A percentile compares a stretch with the other conserved stretches of the same genome.
Conservation (phyloP, 192 early-diverging fungal genomes). For the Coemansia sp. region DNA sequence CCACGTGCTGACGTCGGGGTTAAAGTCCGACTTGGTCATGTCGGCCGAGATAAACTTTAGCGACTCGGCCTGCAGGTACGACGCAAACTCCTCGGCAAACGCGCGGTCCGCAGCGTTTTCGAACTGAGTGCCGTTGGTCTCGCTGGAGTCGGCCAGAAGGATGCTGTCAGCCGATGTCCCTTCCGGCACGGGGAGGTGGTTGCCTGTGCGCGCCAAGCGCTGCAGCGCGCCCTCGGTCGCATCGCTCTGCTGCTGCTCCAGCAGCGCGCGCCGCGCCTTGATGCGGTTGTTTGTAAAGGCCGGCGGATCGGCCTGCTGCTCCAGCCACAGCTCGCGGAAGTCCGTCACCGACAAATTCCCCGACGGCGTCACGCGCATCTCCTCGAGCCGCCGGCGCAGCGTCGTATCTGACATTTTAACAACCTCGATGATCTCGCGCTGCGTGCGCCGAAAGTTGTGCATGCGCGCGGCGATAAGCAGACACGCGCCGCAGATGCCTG, state of each 20-base stretch:
- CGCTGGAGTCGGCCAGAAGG: not conserved
- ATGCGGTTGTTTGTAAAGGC: constrained; percentile 63
- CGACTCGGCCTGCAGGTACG: constrained; percentile 20
- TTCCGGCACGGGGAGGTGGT: not conserved
- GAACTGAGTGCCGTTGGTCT: not conserved
- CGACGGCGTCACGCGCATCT: constrained; percentile 80
- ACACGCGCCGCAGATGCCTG: constrained; percentile 94
- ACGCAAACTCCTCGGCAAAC: constrained; percentile 28
- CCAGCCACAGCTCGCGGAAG: constrained; percentile 84
- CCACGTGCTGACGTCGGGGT: constrained; percentile 50
- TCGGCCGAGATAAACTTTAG: constrained; percentile 20
- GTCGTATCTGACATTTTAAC: constrained; percentile 91
- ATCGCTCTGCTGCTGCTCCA: constrained; percentile 8
- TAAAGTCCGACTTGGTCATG: constrained; percentile 12
- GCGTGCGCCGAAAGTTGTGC: constrained; percentile 83
- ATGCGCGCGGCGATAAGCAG: constrained; percentile 87
- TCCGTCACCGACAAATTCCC: constrained; percentile 71
- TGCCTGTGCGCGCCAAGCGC: constrained; percentile 1
- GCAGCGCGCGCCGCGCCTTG: constrained; percentile 44
- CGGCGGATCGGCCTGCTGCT: constrained; percentile 78
- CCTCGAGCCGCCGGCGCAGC: constrained; percentile 73
- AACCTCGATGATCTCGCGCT: constrained; percentile 79
- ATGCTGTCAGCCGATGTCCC: not conserved
- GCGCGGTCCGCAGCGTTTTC: constrained; percentile 20
- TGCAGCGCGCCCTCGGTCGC: constrained; percentile 10